Conservation (phyloP, 1,284 basidiomycete genomes). For the Grifola frondosa region DNA sequence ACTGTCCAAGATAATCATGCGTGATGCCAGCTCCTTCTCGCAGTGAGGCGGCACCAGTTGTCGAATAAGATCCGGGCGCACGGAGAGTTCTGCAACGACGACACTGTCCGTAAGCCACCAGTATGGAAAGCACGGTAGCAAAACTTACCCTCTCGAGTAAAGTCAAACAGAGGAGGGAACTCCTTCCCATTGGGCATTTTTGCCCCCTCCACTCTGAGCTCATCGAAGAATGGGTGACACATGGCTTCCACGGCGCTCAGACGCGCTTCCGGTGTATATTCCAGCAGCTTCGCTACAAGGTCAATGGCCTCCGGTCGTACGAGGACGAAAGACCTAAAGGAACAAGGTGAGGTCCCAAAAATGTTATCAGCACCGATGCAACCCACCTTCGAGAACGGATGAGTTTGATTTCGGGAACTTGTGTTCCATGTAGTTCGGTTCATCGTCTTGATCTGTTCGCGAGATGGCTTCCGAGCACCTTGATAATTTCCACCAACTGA, state of each 20-base stretch:
- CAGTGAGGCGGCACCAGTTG: conserved; percentile 89
- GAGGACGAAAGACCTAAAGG: conserved; percentile 92
- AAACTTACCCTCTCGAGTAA: conserved; percentile 87
- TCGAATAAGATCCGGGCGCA: conserved; percentile 91
- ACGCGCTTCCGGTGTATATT: conserved; percentile 95
- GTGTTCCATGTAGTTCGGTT: conserved; percentile 99
- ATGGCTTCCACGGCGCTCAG: conserved; percentile 92
- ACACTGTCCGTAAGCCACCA: conserved; percentile 4
- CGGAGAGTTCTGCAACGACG: conserved; percentile 78
- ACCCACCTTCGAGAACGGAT: conserved; percentile 87
- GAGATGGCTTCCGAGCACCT: conserved; percentile 98
- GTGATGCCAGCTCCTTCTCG: conserved; percentile 84
- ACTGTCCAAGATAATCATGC: conserved; percentile 85
- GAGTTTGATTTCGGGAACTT: conserved; percentile 99
- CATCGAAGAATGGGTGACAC: conserved; percentile 97
- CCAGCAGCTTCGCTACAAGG: conserved; percentile 90
- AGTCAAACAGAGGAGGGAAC: conserved; percentile 93
- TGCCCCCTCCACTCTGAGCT: conserved; percentile 85
- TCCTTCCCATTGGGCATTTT: conserved; percentile 97
- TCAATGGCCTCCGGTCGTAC: conserved; percentile 97
- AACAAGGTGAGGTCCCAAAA: no score
- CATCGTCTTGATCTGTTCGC: conserved; percentile 99
- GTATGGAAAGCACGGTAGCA: conserved; percentile 2
- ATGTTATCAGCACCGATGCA: no score
- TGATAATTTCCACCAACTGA: conserved; percentile 99